A percentile compares a stretch with the other conserved stretches of the same genome.
phyloP scores from a whole-genome alignment of 1,284 basidiomycete genomes.

The Ceratobasidium sp. region DNA sequence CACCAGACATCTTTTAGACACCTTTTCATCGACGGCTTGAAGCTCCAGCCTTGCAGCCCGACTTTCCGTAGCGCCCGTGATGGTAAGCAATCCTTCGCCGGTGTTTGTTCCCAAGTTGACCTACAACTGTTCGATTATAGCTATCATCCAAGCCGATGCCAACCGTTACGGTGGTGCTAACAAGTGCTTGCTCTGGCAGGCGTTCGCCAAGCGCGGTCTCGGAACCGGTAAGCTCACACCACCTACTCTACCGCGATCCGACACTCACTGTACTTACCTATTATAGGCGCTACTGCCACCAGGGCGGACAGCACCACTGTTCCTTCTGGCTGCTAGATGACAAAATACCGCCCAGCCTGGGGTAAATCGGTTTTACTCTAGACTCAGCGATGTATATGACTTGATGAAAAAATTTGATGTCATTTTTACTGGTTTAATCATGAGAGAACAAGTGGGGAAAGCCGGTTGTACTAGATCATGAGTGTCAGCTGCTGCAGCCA shows the following conservation, averaged over 20 bases:
- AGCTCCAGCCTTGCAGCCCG: slow-evolving; percentile 48
- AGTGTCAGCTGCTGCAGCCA: no score
- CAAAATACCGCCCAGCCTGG: slow-evolving; percentile 19
- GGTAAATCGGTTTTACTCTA: background rate
- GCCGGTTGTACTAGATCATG: no score
- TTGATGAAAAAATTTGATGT: slow-evolving; percentile 10
- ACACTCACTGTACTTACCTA: no score
- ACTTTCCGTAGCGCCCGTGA: slow-evolving; percentile 45
- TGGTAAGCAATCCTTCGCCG: slow-evolving; percentile 7
- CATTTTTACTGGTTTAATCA: no score
- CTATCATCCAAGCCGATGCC: slow-evolving; percentile 46
- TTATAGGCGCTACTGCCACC: slow-evolving; percentile 30
- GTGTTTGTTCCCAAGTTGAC: background rate
- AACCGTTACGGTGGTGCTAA: slow-evolving; percentile 49
- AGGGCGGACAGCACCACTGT: slow-evolving; percentile 38
- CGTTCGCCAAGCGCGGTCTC: slow-evolving; percentile 47
- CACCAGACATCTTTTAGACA: slow-evolving; percentile 2
- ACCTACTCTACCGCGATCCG: no score
- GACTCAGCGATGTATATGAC: slow-evolving; percentile 15
- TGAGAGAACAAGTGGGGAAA: no score
- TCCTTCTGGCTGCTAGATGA: slow-evolving; percentile 43
- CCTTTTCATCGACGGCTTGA: slow-evolving; percentile 41
- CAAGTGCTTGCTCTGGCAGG: slow-evolving; percentile 46
- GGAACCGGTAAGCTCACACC: background rate
- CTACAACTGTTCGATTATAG: background rate